Conservation (phyloP, 2,329 filamentous ascomycete species). For the Calonectria pauciramosa region DNA sequence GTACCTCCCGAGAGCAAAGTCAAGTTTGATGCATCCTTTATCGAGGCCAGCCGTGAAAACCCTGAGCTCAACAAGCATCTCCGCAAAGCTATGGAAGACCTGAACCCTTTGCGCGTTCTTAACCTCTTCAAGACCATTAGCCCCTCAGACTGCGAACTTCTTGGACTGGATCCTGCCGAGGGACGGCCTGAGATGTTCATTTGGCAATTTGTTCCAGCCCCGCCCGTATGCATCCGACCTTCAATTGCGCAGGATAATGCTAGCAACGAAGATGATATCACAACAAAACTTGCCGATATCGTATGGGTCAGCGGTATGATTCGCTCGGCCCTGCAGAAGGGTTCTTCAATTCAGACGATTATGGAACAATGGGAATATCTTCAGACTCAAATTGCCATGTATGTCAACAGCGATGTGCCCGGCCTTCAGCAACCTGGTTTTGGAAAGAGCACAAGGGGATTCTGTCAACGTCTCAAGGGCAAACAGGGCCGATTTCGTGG, state of each 20-base stretch:
- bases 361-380: constrained; percentile 99
- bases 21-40: constrained; percentile 88
- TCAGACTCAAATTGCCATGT: constrained; percentile 95
- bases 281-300: constrained; percentile 96
- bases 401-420: constrained; percentile 96
- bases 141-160: constrained; percentile 87
- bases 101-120: constrained; percentile 89
- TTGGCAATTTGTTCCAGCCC: constrained; percentile 96
- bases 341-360: constrained; percentile 87
- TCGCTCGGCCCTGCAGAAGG: constrained; percentile 83
- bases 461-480: constrained; percentile 95
- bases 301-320: constrained; percentile 93
- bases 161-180: constrained; percentile 89
- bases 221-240: constrained; percentile 92
- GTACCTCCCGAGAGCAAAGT: constrained; percentile 84
- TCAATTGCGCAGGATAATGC: constrained; percentile 94
- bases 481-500: constrained; percentile 98
- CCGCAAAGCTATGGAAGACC: constrained; percentile 92
- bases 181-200: constrained; percentile 96
- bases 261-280: constrained; percentile 96
- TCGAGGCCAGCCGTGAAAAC: constrained; percentile 81
- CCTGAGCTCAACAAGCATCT: constrained; percentile 91
- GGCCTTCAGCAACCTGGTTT: constrained; percentile 91
- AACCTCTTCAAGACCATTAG: constrained; percentile 93
- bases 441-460: constrained; percentile 90